Evolutionary conservation across 306 rosid genomes (phyloP).

Genomic region (Mimosa pudica): DNA sequence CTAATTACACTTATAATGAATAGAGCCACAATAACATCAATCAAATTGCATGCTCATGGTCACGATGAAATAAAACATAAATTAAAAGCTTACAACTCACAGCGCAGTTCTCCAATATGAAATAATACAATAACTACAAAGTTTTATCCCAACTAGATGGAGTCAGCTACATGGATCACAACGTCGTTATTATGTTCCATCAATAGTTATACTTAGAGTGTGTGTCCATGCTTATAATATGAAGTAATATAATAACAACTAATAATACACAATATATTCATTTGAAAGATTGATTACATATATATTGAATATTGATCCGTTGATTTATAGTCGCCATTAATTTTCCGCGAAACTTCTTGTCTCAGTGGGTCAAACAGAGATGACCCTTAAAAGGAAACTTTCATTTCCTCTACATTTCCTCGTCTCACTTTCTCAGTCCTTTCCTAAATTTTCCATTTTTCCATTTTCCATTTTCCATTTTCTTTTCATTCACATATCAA

Average conservation of each 20-base stretch:
- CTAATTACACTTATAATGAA: background rate
- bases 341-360: conserved; percentile 32
- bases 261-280: too few species aligned
- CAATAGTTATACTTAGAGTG: too few species aligned
- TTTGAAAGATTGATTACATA: background rate
- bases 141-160: too few species aligned
- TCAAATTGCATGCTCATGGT: background rate
- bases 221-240: too few species aligned
- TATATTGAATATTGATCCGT: background rate
- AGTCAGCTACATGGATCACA: too few species aligned
- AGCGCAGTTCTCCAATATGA: background rate
- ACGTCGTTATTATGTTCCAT: too few species aligned
- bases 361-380: conserved; percentile 40
- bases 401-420: conserved; percentile 28
- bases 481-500: background rate
- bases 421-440: background rate
- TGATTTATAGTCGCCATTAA: background rate
- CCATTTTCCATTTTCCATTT: background rate
- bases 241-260: too few species aligned
- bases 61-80: background rate
- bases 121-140: background rate
- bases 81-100: background rate
- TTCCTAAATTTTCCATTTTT: background rate
- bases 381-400: background rate
- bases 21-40: background rate